Evolutionary conservation across 2,329 filamentous ascomycete species (phyloP), one percentile per base, ranked within the genome.

Genomic region (Pseudocercospora cruenta): DNA sequence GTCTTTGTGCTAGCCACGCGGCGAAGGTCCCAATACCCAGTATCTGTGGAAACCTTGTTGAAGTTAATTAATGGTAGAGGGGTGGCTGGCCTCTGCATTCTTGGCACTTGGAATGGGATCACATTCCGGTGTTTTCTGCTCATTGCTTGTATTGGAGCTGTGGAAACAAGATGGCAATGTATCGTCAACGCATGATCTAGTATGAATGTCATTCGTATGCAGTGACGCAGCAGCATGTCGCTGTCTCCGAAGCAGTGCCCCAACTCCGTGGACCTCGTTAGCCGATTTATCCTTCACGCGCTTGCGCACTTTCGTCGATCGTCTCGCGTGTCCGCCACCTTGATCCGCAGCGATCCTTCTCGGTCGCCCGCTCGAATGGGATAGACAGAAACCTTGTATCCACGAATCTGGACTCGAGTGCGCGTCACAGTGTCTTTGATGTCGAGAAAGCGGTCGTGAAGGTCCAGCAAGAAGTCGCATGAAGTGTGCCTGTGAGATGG

Each of bases 261-360:
- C n/a, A 22, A 19, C 21, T 22, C 14, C 45, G n/a, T 19, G 45
- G 7, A 12, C 45, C 8, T 47, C 45, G 21, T 19, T 47, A 22
- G n/a, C 45, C n/a, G 22, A 16, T 28, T 28, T 53, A 24, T 53
- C 19, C 21, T 26, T 26, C 16, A 16, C 9, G 24, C 21, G 21
- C 47, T 51, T 51, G 47, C 47, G 47, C 47, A 51, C 47, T 51
- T 21, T 12, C 22, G 49, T 24, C 51, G 51, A 55, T 55, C 51
- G 22, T 14, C 26, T 31, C 51, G 26, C 26, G 24, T 55, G 51
- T 55, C 51, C 22, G 51, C 51, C 24, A 55, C 51, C 45, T 22
- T 14, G n/a, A 36, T 36, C 33, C 31, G 31, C 31, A 10, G 43
- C 43, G n/a, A 22, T 21, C 21, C 45, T 49, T 22, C 21, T 49